Percentiles rank a stretch among this genome's conserved stretches.
These are phyloP conservation scores for Panaeolus papilionaceus DNA, from an alignment of 768 basidiomycete genomes.

Conservation along the genomic window DNA sequence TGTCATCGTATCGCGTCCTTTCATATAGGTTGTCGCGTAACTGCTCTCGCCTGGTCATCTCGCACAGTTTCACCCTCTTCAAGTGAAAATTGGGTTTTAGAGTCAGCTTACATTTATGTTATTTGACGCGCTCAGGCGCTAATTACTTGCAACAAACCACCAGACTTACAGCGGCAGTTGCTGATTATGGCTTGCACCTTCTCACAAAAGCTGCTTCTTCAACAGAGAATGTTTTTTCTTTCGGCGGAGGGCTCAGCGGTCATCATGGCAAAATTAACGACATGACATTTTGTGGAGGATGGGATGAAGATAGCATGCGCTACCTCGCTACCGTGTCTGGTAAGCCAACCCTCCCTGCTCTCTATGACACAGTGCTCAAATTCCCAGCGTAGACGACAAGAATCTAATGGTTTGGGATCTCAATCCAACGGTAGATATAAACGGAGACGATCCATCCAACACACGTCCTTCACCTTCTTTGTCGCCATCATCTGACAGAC, in stretches of 20 bases:
- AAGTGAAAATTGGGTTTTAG: slow-evolving; percentile 71
- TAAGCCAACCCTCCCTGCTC: slow-evolving; percentile 31
- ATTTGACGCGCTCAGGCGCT: background rate
- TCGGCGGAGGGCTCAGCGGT: slow-evolving; percentile 82
- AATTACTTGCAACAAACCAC: background rate
- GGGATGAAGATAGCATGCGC: slow-evolving; percentile 66
- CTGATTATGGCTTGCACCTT: slow-evolving; percentile 74
- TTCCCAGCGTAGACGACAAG: slow-evolving; percentile 64
- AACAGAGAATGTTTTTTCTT: slow-evolving; percentile 64
- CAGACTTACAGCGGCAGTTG: slow-evolving; percentile 72
- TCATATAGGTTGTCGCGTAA: slow-evolving; percentile 72
- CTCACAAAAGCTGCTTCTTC: slow-evolving; percentile 60
- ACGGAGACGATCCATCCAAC: slow-evolving; percentile 41
- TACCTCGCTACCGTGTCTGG: slow-evolving; percentile 87
- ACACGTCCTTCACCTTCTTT: slow-evolving; percentile 33
- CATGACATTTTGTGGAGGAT: slow-evolving; percentile 82
- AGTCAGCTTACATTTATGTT: slow-evolving; percentile 52
- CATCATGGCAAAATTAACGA: slow-evolving; percentile 82
- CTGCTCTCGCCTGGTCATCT: slow-evolving; percentile 82
- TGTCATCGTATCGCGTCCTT: slow-evolving; percentile 69
- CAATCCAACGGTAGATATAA: slow-evolving; percentile 56
- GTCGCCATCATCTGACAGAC: slow-evolving; percentile 44
- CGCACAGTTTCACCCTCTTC: slow-evolving; percentile 68
- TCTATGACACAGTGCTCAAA: slow-evolving; percentile 21
- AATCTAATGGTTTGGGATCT: slow-evolving; percentile 90